Evolutionary conservation across 1,284 basidiomycete species (phyloP).

Genomic region (Irpex rosettiformis): DNA sequence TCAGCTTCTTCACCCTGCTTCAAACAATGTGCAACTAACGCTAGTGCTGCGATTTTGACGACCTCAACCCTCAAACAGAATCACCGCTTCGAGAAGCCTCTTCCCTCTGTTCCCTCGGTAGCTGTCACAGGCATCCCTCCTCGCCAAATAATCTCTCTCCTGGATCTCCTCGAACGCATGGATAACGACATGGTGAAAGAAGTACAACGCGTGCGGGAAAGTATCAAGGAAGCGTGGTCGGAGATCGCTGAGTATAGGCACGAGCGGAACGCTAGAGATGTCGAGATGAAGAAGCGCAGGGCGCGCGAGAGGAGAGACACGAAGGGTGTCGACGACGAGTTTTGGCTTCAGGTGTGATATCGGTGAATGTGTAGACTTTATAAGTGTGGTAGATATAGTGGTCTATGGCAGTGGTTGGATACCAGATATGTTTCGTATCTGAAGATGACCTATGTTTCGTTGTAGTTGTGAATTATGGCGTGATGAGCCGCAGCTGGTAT

Average conservation of each 20-base stretch:
- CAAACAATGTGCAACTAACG: background rate
- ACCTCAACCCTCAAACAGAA: background rate
- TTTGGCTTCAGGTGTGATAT: slow-evolving; percentile 26
- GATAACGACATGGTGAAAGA: slow-evolving; percentile 37
- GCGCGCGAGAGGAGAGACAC: slow-evolving; percentile 26
- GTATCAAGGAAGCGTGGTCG: slow-evolving; percentile 34
- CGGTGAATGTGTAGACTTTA: background rate
- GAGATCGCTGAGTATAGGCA: slow-evolving; percentile 29
- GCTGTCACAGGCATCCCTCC: slow-evolving; percentile 20
- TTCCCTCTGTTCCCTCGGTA: slow-evolving; percentile 12
- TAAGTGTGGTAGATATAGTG: background rate
- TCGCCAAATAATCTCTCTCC: slow-evolving; percentile 30
- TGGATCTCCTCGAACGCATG: slow-evolving; percentile 35
- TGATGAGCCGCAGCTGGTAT: background rate
- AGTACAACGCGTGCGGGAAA: slow-evolving; percentile 34
- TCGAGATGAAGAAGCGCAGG: slow-evolving; percentile 18
- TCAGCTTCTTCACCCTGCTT: slow-evolving; percentile 8
- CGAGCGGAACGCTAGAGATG: slow-evolving; percentile 23
- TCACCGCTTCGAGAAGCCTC: slow-evolving; percentile 9
- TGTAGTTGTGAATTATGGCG: background rate
- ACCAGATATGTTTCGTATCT: background rate
- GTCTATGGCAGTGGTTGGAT: background rate
- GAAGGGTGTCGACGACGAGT: slow-evolving; percentile 28
- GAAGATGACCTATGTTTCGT: background rate
- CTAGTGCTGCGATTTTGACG: background rate